These are phyloP conservation scores for Theobroma cacao DNA, from an alignment of 345 rosid genomes.

Conservation along the genomic window DNA sequence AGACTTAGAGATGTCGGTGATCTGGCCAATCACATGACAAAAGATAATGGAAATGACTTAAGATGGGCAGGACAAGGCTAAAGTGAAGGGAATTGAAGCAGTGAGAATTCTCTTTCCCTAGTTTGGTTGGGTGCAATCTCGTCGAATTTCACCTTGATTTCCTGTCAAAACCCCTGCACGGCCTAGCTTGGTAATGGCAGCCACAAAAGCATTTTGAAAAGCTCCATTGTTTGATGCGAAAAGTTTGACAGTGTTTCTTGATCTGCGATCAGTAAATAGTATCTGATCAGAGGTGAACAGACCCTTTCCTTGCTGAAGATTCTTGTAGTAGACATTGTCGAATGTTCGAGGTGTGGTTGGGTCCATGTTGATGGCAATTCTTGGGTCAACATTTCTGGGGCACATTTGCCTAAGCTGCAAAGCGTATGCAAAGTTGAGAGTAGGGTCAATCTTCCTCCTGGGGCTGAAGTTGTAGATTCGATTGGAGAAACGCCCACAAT, in stretches of 20 bases:
- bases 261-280: conserved; percentile 60
- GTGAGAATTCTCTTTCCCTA: conserved; percentile 13
- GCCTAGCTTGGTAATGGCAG: conserved; percentile 76
- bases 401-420: conserved; percentile 64
- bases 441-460: conserved; percentile 50
- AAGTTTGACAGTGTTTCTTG: conserved; percentile 49
- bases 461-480: conserved; percentile 71
- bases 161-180: conserved; percentile 71
- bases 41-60: no score
- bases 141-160: conserved; percentile 63
- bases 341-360: conserved; percentile 64
- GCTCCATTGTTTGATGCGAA: conserved; percentile 54
- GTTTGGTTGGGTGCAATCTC: conserved; percentile 54
- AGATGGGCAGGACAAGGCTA: no score
- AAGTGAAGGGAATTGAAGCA: no score
- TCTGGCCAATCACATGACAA: no score
- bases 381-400: conserved; percentile 56
- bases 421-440: conserved; percentile 51
- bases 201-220: conserved; percentile 57
- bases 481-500: conserved; percentile 59
- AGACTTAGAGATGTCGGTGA: no score
- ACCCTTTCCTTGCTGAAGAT: conserved; percentile 74
- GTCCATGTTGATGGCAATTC: conserved; percentile 83
- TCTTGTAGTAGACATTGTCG: conserved; percentile 73
- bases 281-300: conserved; percentile 67